Base-by-base conservation (phyloP, 1,284 basidiomycete species). In the Phellopilus nigrolimitatus region DNA sequence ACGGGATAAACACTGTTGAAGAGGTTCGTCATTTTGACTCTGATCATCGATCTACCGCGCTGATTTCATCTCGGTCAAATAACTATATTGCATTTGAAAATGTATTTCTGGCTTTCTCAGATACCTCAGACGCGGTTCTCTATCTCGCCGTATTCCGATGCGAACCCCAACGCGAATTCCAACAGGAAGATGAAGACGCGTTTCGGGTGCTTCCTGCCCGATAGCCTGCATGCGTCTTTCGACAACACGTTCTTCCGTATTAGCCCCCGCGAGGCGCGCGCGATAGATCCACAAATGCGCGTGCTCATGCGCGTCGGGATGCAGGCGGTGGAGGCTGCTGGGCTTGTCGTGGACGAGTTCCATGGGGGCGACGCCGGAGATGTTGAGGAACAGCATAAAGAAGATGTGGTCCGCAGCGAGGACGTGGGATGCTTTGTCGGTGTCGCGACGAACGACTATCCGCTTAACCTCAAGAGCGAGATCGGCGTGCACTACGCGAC, bases 221-320 rank as follows among this genome's bases (percentile, higher is more conserved):
- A 72, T 39, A 67, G 72, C 17, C 78, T 77, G 55, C 69, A 71
- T 36, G 27, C 50, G 7, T n/a, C 31, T 40, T 88, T 88, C 59
- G 85, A 88, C 62, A 72, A 84, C 61, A 68, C 69, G 56, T 85
- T 87, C 62, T 88, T 88, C 71, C 76, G 77, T 53, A 75, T 87
- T 31, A 84, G 79, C 43, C 85, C 84, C 1, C 73, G 84, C 3
- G 85, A 88, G 63, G 84, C 84, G 5, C 76, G 69, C 51, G 77
- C 71, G 61, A 86, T 88, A 81, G 84, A 88, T 60, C 85, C 85
- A 4, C 85, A 88, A 58, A 84, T 86, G 58, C 75, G 84, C 3
- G 57, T 88, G 15, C 67, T 88, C 2, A 71, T 88, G 21, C 83
- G 82, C 27, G 71, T 75, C 1, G 80, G 81, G 1, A 77, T 85